Evolutionary conservation across 2,329 filamentous ascomycete species (phyloP).

Genomic region (Orbilia oligospora): DNA sequence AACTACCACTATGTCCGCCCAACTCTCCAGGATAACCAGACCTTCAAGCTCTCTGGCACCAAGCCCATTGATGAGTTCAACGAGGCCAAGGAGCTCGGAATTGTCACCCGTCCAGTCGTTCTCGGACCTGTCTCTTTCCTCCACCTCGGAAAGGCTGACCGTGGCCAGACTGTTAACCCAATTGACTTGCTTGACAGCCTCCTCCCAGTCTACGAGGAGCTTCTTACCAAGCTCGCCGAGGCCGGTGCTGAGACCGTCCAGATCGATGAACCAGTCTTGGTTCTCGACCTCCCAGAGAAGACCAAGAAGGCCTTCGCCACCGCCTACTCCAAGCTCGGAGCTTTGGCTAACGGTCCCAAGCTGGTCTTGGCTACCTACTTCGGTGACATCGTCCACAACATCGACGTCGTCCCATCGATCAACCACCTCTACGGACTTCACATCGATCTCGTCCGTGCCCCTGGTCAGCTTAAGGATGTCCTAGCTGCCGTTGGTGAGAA

Average conservation of each 20-base stretch:
- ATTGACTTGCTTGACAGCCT: slow-evolving; percentile 95
- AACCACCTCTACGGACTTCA: slow-evolving; percentile 85
- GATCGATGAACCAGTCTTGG: slow-evolving; percentile 97
- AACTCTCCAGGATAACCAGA: slow-evolving; percentile 95
- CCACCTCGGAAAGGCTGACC: slow-evolving; percentile 96
- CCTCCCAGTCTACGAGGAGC: slow-evolving; percentile 92
- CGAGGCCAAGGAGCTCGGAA: slow-evolving; percentile 97
- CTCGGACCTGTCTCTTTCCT: slow-evolving; percentile 98
- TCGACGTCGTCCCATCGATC: slow-evolving; percentile 84
- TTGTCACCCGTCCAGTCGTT: slow-evolving; percentile 91
- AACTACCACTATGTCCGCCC: slow-evolving; percentile 99
- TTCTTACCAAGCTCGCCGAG: slow-evolving; percentile 92
- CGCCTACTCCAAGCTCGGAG: slow-evolving; percentile 86
- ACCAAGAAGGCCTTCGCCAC: slow-evolving; percentile 98
- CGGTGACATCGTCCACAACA: slow-evolving; percentile 99
- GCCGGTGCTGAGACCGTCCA: slow-evolving; percentile 97
- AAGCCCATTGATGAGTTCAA: slow-evolving; percentile 96
- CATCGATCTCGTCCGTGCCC: slow-evolving; percentile 96
- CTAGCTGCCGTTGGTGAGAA: slow-evolving; percentile 85
- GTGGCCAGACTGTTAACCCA: slow-evolving; percentile 90
- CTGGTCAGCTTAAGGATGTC: slow-evolving; percentile 94
- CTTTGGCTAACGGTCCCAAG: slow-evolving; percentile 81
- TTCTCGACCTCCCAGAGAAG: slow-evolving; percentile 91
- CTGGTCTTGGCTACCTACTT: slow-evolving; percentile 97
- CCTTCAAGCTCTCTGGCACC: slow-evolving; percentile 83